A percentile compares a stretch with the other conserved stretches of the same genome.
phyloP scores from a whole-genome alignment of 2,329 filamentous ascomycete species.

The Fusarium beomiforme region DNA sequence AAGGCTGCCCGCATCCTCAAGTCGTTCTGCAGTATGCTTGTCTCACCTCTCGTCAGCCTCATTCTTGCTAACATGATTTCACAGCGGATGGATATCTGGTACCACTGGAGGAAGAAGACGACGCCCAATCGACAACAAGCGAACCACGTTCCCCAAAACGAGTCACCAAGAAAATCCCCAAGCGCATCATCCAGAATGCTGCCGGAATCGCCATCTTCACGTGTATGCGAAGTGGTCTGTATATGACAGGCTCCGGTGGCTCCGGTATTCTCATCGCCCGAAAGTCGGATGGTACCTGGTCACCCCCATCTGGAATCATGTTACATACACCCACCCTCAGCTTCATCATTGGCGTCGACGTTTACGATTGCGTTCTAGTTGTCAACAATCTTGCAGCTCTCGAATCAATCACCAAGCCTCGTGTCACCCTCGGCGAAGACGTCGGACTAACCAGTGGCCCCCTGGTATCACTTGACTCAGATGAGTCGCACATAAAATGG shows the following conservation, averaged over 20 bases:
- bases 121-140: constrained; percentile 43
- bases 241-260: constrained; percentile 90
- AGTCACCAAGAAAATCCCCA: constrained; percentile 82
- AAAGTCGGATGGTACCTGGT: constrained; percentile 89
- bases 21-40: constrained; percentile 80
- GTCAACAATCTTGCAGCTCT: constrained; percentile 89
- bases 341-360: constrained; percentile 90
- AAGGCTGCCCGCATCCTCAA: constrained; percentile 90
- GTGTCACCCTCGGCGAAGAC: constrained; percentile 84
- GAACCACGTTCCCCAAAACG: constrained; percentile 61
- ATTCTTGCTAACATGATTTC: constrained; percentile 30
- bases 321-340: constrained; percentile 89
- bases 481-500: constrained; percentile 62
- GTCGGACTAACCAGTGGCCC: constrained; percentile 81
- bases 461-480: constrained; percentile 65
- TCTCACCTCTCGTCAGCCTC: neutral
- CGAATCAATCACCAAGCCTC: constrained; percentile 82
- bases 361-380: constrained; percentile 94
- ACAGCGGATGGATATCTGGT: constrained; percentile 67
- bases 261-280: constrained; percentile 87
- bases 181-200: constrained; percentile 85
- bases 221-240: constrained; percentile 92
- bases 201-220: constrained; percentile 94
- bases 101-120: constrained; percentile 53
- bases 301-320: constrained; percentile 88